Base-by-base conservation (phyloP, 495 filamentous ascomycete genomes). In the Extremus antarcticus region DNA sequence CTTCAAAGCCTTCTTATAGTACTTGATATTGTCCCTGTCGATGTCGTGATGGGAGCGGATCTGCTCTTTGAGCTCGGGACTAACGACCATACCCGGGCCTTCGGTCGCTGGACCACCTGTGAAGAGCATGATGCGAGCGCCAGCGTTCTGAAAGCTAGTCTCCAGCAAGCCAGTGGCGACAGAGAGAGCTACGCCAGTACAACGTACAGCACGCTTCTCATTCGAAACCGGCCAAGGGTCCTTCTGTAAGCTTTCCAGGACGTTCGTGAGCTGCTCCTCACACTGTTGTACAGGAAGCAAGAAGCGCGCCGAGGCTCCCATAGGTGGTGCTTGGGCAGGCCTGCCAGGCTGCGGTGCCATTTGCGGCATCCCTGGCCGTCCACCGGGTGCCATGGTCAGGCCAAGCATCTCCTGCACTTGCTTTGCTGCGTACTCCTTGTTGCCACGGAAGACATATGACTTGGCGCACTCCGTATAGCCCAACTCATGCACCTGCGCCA, bases 371-470 rank as follows among this genome's bases (percentile, higher is more conserved):
- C 83, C 85, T 1, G 89, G 90, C 53, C 94, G 81, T 47, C 87
- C 57, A 35, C 81, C 82, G 16, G 83, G 73, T 16, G 79, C 73
- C 24, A 82, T 70, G 11, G 56, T 4, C 43, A 94, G 77, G 20
- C 90, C 94, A 20, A 99, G 82, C 94, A 99, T 99, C 66, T 99
- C 94, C 68, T 97, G 92, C 15, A 99, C 90, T 66, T 97, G 89
- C 70, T 97, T 97, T 50, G 90, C 86, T 21, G 81, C 76, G 69
- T 99, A 99, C 62, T 99, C 94, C 74, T 97, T 99, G 77, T 82
- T 95, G 45, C 94, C 94, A 23, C 94, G 80, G 77, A 99, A 99
- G 19, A 99, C 94, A 65, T 96, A 99, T n/a, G 94, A 95, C 72
- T 99, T 99, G 56, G 92, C 87, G 65, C 94, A 97, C 68, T 96